Base-by-base conservation (phyloP, 768 basidiomycete genomes). In the Paxillus rubicundulus region DNA sequence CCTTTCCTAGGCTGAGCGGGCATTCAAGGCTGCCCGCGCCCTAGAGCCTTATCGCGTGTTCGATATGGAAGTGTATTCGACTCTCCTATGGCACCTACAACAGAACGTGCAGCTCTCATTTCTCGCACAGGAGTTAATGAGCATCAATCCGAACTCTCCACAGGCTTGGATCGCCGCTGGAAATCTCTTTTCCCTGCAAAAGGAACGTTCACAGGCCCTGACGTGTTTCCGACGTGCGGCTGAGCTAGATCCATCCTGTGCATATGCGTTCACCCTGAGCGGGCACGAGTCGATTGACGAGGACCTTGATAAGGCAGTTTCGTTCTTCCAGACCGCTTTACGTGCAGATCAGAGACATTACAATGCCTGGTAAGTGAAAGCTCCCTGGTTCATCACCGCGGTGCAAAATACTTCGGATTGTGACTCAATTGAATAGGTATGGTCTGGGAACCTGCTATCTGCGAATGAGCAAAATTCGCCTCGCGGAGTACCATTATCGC, bases 271-370 rank as follows among this genome's bases (percentile, higher is more conserved):
- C 75, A 97, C 94, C 20, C 77, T 99, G 54, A 93, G 92, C 64
- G 97, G 97, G 46, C 95, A 98, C 70, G 97, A 99, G 77, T 90
- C 87, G 28, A 84, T 98, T 61, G 90, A 98, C 72, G 96, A 98
- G 63, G 93, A 98, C 75, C 77, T 92, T 58, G 91, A 96, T 62
- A 86, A 87, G 70, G 94, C 95, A 34, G 85, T 95, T 59, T 83
- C 80, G 55, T 95, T 91, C 76, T 99, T 95, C 69, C 85, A 97
- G 69, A 85, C 83, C 51, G 96, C 96, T 36, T 78, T 99, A 70
- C 84, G 90, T 72, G 86, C 89, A 53, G 94, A 98, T 76, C 74
- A 82, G 63, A 85, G 92, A 72, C 93, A 97, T 72, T 99, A 98
- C 72, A 96, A 97, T 73, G 97, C 97, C 49, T 98, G 97, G 97